phyloP scores from a whole-genome alignment of 345 rosid genomes.

The Draba incana region DNA sequence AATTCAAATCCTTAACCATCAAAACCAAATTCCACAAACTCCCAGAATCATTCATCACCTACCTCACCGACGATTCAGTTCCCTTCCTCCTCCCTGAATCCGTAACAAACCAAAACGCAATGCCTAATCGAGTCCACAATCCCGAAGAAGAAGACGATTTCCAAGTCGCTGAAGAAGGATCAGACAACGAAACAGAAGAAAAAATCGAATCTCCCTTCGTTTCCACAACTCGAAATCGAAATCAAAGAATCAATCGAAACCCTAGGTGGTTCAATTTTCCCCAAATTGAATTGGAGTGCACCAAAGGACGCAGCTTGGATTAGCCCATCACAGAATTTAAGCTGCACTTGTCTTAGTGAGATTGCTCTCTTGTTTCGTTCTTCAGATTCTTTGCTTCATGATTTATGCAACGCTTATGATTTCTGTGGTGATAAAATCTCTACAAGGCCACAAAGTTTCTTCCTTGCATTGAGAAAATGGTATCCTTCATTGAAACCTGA shows the following conservation, averaged over 20 bases:
- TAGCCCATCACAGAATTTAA: constrained; percentile 64
- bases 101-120: constrained; percentile 64
- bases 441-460: constrained; percentile 64
- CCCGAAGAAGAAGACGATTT: constrained; percentile 70
- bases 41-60: constrained; percentile 73
- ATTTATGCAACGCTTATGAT: constrained; percentile 78
- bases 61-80: constrained; percentile 71
- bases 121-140: constrained; percentile 73
- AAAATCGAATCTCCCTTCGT: constrained; percentile 56
- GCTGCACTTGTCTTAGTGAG: constrained; percentile 70
- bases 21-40: constrained; percentile 71
- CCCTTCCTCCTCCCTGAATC: constrained; percentile 77
- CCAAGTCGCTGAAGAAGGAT: constrained; percentile 65
- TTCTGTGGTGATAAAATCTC: constrained; percentile 56
- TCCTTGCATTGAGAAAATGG: constrained; percentile 83
- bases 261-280: constrained; percentile 71
- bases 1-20: constrained; percentile 63
- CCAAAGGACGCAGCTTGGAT: constrained; percentile 96
- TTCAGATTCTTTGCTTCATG: constrained; percentile 77
- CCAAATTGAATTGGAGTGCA: constrained; percentile 91
- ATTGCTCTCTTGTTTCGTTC: constrained; percentile 69
- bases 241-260: constrained; percentile 64
- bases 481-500: constrained; percentile 62
- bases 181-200: constrained; percentile 79
- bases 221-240: constrained; percentile 69